Evolutionary conservation across 768 basidiomycete genomes (phyloP).

Genomic region (Peribolospora baueri): DNA sequence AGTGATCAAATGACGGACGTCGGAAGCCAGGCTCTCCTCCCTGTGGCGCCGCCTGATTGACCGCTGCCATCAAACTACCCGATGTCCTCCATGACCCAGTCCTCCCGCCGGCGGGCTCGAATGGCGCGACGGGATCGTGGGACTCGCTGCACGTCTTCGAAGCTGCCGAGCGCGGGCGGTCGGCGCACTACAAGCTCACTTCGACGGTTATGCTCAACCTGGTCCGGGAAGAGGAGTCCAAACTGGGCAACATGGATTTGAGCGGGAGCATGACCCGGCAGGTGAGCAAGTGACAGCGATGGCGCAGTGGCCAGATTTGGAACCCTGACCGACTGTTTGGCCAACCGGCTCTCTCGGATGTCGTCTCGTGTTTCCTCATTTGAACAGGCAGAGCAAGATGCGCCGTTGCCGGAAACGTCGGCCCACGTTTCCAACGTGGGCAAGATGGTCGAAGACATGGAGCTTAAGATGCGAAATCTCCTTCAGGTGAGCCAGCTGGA

Average conservation of each 20-base stretch:
- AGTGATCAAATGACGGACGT: constrained; percentile 9
- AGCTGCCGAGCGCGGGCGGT: constrained; percentile 58
- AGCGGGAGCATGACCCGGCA: constrained; percentile 96
- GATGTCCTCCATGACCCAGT: neutral
- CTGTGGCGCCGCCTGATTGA: constrained; percentile 24
- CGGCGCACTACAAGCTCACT: constrained; percentile 89
- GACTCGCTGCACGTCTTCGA: constrained; percentile 98
- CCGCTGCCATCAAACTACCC: neutral
- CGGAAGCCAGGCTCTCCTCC: neutral
- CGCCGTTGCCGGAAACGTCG: constrained; percentile 16
- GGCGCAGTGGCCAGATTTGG: too few relatives aligned
- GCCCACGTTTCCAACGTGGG: constrained; percentile 89
- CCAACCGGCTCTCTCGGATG: too few relatives aligned
- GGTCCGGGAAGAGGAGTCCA: constrained; percentile 25
- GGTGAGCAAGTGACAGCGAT: constrained; percentile 25
- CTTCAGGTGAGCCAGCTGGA: constrained; percentile 27
- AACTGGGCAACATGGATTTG: constrained; percentile 47
- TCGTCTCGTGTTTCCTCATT: constrained; percentile 31
- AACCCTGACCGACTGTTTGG: too few relatives aligned
- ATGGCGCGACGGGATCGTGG: constrained; percentile 66
- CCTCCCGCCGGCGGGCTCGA: neutral
- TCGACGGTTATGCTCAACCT: constrained; percentile 93
- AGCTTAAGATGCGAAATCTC: constrained; percentile 93
- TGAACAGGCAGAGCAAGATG: constrained; percentile 20
- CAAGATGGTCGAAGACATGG: constrained; percentile 92